Evolutionary conservation across 768 basidiomycete genomes (phyloP).

Genomic region (Artomyces pyxidatus): DNA sequence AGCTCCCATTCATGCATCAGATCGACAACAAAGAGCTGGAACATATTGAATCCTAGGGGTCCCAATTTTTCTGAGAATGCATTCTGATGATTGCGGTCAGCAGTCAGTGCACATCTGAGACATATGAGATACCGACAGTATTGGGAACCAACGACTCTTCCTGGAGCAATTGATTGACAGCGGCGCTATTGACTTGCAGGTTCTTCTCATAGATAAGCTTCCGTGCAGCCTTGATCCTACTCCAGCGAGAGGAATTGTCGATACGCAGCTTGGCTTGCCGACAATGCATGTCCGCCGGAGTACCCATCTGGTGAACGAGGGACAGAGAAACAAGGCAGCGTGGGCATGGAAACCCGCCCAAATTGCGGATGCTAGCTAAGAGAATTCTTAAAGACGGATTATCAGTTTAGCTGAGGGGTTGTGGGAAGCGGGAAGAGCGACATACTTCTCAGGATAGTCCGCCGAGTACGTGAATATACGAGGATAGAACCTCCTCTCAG

Average conservation of each 20-base stretch:
- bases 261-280: not conserved
- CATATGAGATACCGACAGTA: not conserved
- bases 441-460: conserved; percentile 21
- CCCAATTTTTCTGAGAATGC: not conserved
- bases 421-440: too few relatives aligned
- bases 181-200: not conserved
- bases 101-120: too few relatives aligned
- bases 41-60: not conserved
- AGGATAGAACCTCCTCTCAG: conserved; percentile 15
- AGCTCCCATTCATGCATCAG: conserved; percentile 2
- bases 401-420: too few relatives aligned
- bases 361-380: not conserved
- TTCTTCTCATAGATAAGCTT: not conserved
- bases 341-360: not conserved
- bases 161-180: not conserved
- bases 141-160: not conserved
- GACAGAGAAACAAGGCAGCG: not conserved
- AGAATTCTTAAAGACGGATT: not conserved
- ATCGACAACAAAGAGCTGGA: not conserved
- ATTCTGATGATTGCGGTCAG: not conserved
- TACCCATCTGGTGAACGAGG: not conserved
- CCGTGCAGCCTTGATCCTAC: not conserved
- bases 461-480: conserved; percentile 21
- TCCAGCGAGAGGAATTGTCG: not conserved
- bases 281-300: not conserved